Percentiles rank a stretch among this genome's conserved stretches.
Evolutionary conservation across 352 stramenopile genomes (phyloP).

Genomic region (Pythium vanterpoolii): DNA sequence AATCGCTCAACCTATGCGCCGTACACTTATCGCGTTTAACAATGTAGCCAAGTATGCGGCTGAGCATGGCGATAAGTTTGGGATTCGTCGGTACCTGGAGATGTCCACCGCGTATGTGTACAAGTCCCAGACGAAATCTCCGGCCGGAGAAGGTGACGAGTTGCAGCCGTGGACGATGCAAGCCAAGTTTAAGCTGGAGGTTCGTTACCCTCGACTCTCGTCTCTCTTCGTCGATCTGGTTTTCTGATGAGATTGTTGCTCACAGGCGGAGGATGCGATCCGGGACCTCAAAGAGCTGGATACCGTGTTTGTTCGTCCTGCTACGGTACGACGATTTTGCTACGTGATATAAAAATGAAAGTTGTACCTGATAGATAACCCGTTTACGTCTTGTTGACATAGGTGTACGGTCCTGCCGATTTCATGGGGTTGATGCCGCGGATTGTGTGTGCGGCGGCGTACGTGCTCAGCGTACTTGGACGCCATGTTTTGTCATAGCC

Average conservation of each 20-base stretch:
- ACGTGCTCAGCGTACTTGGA: slow-evolving; percentile 18
- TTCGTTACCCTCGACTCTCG: slow-evolving; percentile 1
- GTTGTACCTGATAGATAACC: not conserved
- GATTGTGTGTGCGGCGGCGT: slow-evolving; percentile 82
- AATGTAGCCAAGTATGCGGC: slow-evolving; percentile 28
- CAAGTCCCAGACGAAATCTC: slow-evolving; percentile 76
- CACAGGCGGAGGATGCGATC: slow-evolving; percentile 65
- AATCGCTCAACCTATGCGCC: not conserved
- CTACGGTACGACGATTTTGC: slow-evolving; percentile 37
- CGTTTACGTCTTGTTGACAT: not conserved
- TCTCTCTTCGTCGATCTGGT: not conserved
- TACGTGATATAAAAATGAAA: not conserved
- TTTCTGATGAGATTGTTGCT: not conserved
- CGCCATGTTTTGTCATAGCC: not conserved
- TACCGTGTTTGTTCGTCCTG: slow-evolving; percentile 70
- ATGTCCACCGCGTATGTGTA: slow-evolving; percentile 88
- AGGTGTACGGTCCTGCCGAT: slow-evolving; percentile 82
- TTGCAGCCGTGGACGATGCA: slow-evolving; percentile 82
- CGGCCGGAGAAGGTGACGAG: slow-evolving; percentile 55
- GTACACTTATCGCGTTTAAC: not conserved
- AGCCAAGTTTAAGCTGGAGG: slow-evolving; percentile 84
- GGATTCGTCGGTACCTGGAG: slow-evolving; percentile 80
- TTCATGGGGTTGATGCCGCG: slow-evolving; percentile 81
- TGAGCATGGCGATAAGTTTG: slow-evolving; percentile 58
- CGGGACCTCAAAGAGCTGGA: slow-evolving; percentile 53